A percentile compares a stretch with the other conserved stretches of the same genome.
Evolutionary conservation across 805 yeast species (phyloP).

Genomic region (Tetrapisispora taiwanensis): DNA sequence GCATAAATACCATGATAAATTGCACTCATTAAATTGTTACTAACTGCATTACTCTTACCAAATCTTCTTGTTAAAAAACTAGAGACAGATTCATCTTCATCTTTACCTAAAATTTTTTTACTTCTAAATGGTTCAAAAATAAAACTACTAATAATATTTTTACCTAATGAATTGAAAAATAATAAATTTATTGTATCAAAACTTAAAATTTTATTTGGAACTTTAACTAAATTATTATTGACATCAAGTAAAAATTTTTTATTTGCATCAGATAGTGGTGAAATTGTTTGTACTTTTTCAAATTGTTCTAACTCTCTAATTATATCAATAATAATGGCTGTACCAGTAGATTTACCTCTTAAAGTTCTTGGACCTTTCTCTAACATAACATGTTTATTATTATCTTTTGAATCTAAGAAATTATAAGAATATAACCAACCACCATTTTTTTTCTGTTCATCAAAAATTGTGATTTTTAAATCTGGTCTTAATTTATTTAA

Average conservation of each 20-base stretch:
- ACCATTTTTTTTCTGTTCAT: constrained; percentile 46
- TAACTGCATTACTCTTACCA: constrained; percentile 33
- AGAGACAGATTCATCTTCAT: constrained; percentile 61
- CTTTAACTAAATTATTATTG: constrained; percentile 40
- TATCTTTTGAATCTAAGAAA: constrained; percentile 21
- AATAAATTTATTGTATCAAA: constrained; percentile 18
- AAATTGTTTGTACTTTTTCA: constrained; percentile 49
- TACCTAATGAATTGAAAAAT: constrained; percentile 33
- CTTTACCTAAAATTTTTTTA: constrained; percentile 1
- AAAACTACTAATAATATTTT: constrained; percentile 36
- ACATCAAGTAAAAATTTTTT: constrained; percentile 52
- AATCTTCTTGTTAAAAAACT: constrained; percentile 60
- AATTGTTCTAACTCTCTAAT: constrained; percentile 37
- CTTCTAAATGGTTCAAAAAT: constrained; percentile 41
- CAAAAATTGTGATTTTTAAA: constrained; percentile 51
- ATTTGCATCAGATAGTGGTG: constrained; percentile 51
- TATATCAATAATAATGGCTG: constrained; percentile 55
- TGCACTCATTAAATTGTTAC: constrained; percentile 65
- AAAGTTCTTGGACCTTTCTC: constrained; percentile 92
- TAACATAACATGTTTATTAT: constrained; percentile 23
- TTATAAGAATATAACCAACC: constrained; percentile 65
- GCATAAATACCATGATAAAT: constrained; percentile 85
- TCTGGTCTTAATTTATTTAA: constrained; percentile 70
- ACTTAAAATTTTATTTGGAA: constrained; percentile 37
- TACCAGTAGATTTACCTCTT: constrained; percentile 74